These are phyloP conservation scores for Eimeria necatrix DNA, from an alignment of 169 alveolate genomes.

Conservation along the genomic window DNA sequence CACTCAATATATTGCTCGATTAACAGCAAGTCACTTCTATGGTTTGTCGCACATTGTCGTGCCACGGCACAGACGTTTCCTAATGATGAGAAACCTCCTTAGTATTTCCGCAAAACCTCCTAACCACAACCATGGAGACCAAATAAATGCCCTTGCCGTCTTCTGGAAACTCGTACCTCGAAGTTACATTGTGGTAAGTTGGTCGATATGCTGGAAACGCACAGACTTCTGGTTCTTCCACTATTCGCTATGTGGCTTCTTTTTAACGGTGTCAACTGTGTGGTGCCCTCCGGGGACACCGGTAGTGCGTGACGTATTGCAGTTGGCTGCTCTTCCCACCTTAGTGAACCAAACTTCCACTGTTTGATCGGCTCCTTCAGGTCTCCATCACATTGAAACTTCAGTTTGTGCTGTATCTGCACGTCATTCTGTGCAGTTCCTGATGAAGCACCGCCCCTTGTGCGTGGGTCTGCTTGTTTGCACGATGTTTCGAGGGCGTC, in stretches of 20 bases:
- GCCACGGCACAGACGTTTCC: too few relatives aligned
- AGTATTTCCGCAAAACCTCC: neutral
- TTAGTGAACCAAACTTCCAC: neutral
- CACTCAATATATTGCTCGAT: too few relatives aligned
- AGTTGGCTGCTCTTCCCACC: neutral
- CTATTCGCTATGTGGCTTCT: neutral
- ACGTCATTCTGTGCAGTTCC: neutral
- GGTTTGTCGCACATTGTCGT: too few relatives aligned
- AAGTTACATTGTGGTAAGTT: slow-evolving; percentile 22
- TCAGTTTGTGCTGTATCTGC: neutral
- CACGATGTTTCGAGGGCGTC: neutral
- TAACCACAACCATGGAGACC: neutral
- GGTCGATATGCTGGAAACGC: slow-evolving; percentile 12
- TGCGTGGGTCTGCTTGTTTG: neutral
- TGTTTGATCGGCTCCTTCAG: neutral
- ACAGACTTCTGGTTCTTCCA: slow-evolving; percentile 6
- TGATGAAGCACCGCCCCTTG: slow-evolving; percentile 5
- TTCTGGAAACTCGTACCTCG: slow-evolving; percentile 29
- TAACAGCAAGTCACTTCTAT: too few relatives aligned
- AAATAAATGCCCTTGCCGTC: neutral
- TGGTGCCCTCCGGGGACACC: neutral
- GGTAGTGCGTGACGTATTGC: neutral
- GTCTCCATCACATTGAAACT: neutral
- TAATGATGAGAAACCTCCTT: neutral
- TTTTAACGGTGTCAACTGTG: slow-evolving; percentile 19